phyloP scores from a whole-genome alignment of 169 alveolate genomes.

The Theileria parva region DNA sequence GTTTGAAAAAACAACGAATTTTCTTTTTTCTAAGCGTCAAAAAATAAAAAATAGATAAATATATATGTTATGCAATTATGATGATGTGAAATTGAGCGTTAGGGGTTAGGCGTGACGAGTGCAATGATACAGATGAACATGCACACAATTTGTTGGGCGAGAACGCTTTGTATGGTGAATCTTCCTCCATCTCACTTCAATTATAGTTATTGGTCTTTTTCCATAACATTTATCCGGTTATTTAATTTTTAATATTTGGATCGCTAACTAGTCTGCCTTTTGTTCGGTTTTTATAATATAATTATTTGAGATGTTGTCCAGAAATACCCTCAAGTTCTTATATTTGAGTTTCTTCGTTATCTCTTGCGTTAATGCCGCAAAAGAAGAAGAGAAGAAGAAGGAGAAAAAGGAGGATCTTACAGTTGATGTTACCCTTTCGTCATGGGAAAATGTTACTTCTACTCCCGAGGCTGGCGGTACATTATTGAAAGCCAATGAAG shows the following conservation, averaged over 20 bases:
- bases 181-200: not conserved
- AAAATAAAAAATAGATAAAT: too few species aligned
- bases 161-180: not conserved
- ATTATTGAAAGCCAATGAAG: not conserved
- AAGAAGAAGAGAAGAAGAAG: not conserved
- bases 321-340: not conserved
- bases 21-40: too few species aligned
- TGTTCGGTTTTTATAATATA: not conserved
- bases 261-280: not conserved
- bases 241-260: not conserved
- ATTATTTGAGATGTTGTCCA: conserved; percentile 8
- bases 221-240: not conserved
- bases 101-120: not conserved
- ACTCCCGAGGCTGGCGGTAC: not conserved
- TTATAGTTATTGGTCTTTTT: not conserved
- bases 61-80: too few species aligned
- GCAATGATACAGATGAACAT: not conserved
- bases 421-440: not conserved
- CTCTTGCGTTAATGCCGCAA: conserved; percentile 1
- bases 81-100: too few species aligned
- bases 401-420: not conserved
- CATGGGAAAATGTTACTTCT: not conserved
- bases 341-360: not conserved
- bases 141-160: conserved; percentile 11
- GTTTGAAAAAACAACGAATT: too few species aligned